These are phyloP conservation scores for Metschnikowia dekortorum DNA, from an alignment of 805 yeast species.

Conservation along the genomic window DNA sequence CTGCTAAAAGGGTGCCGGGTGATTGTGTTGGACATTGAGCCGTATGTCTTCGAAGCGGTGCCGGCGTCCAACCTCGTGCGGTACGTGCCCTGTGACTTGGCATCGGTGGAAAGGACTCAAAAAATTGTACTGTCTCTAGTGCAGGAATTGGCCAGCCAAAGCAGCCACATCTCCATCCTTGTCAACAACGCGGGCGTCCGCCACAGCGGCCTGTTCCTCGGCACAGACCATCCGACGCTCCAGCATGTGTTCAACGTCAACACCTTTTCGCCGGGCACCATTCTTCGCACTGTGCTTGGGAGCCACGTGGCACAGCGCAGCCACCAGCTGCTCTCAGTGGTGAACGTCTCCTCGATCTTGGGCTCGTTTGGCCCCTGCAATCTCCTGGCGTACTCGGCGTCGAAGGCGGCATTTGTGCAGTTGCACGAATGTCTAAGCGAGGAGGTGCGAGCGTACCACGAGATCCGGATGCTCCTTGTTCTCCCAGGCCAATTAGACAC, in stretches of 20 bases:
- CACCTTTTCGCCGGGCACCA: slow-evolving; percentile 28
- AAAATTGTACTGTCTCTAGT: slow-evolving; percentile 13
- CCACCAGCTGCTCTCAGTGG: slow-evolving; percentile 26
- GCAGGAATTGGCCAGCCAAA: slow-evolving; percentile 1
- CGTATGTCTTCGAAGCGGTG: not conserved
- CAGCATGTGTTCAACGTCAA: slow-evolving; percentile 27
- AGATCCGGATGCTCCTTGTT: slow-evolving; percentile 34
- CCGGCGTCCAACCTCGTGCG: slow-evolving; percentile 15
- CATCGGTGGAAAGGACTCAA: slow-evolving; percentile 15
- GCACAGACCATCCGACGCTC: slow-evolving; percentile 20
- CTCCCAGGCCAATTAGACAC: slow-evolving; percentile 51
- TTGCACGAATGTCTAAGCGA: slow-evolving; percentile 42
- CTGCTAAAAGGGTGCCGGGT: slow-evolving; percentile 17
- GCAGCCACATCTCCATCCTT: slow-evolving; percentile 25
- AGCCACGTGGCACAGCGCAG: slow-evolving; percentile 16
- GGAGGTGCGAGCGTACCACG: slow-evolving; percentile 27
- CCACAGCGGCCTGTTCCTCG: slow-evolving; percentile 27
- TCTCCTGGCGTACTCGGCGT: slow-evolving; percentile 45
- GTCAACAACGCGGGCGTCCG: slow-evolving; percentile 51
- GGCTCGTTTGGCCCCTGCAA: slow-evolving; percentile 48
- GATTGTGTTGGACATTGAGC: slow-evolving; percentile 27
- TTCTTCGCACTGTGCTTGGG: slow-evolving; percentile 18
- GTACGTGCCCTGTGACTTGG: slow-evolving; percentile 24
- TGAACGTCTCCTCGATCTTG: slow-evolving; percentile 44
- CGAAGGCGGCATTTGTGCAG: slow-evolving; percentile 44